Percentiles rank a stretch among this genome's conserved stretches.
These are phyloP conservation scores for Phytopythium litorale DNA, from an alignment of 352 stramenopile species.

Conservation along the genomic window DNA sequence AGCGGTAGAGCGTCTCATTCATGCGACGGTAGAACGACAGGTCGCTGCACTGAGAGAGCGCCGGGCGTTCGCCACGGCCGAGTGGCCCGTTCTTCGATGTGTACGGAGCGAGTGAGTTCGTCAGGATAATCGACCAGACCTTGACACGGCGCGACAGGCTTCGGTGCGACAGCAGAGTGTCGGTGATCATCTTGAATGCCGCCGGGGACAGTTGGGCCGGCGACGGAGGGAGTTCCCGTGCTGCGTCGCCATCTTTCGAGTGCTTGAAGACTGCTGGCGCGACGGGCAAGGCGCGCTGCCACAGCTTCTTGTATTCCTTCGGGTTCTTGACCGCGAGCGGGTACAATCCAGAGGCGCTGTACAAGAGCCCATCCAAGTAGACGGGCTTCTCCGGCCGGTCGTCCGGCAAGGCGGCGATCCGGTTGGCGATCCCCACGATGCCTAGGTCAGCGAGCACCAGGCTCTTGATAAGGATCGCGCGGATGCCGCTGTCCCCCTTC, in stretches of 20 bases:
- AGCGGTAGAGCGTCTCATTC: constrained; percentile 34
- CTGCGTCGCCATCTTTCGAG: constrained; percentile 8
- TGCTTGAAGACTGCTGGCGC: neutral
- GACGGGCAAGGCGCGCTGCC: constrained; percentile 32
- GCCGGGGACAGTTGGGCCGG: constrained; percentile 17
- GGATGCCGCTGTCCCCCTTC: constrained; percentile 37
- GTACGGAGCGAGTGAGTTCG: constrained; percentile 38
- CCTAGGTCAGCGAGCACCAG: constrained; percentile 48
- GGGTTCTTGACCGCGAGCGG: constrained; percentile 40
- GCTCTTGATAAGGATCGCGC: constrained; percentile 41
- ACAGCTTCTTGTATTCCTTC: constrained; percentile 43
- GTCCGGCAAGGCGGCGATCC: constrained; percentile 36
- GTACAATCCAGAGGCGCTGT: constrained; percentile 39
- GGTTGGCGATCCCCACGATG: constrained; percentile 41
- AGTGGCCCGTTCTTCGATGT: constrained; percentile 13
- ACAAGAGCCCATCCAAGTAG: constrained; percentile 57
- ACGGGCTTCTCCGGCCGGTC: constrained; percentile 28
- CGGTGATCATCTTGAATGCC: constrained; percentile 38
- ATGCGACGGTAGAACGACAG: constrained; percentile 36
- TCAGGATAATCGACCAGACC: constrained; percentile 59
- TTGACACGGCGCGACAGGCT: constrained; percentile 53
- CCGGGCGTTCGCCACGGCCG: constrained; percentile 10
- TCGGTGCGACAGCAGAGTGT: constrained; percentile 39
- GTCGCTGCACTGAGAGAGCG: constrained; percentile 20
- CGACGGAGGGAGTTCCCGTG: neutral